A percentile compares a stretch with the other conserved stretches of the same genome.
These are phyloP conservation scores for Tylopilus balloui DNA, from an alignment of 768 basidiomycete species.

Conservation along the genomic window DNA sequence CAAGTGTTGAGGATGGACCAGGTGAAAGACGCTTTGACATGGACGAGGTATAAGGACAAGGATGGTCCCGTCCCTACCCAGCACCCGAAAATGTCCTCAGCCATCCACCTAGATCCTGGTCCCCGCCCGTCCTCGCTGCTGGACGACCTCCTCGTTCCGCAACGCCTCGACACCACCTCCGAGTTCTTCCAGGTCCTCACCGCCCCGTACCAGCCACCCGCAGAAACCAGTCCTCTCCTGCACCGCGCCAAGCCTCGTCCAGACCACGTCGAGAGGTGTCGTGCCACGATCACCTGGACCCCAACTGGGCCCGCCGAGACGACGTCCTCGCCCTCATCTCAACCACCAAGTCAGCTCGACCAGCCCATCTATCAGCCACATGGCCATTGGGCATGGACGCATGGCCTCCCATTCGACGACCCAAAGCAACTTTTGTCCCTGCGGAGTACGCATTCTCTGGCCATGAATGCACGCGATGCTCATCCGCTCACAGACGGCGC, in stretches of 20 bases:
- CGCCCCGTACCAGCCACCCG: constrained; percentile 21
- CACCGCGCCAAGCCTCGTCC: constrained; percentile 16
- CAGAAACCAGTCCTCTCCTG: not conserved
- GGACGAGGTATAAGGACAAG: constrained; percentile 22
- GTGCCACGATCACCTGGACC: constrained; percentile 29
- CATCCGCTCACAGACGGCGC: constrained; percentile 29
- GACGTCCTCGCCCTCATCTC: not conserved
- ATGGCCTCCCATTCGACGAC: constrained; percentile 24
- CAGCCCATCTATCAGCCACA: constrained; percentile 30
- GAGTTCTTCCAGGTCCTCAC: constrained; percentile 30
- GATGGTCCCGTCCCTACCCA: constrained; percentile 10
- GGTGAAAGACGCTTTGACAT: constrained; percentile 26
- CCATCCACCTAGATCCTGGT: constrained; percentile 15
- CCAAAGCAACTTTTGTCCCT: constrained; percentile 26
- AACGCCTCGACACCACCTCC: constrained; percentile 23
- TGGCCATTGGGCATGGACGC: constrained; percentile 32
- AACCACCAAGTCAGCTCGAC: constrained; percentile 10
- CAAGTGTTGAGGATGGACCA: constrained; percentile 29
- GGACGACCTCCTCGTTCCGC: constrained; percentile 7
- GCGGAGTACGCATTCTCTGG: constrained; percentile 16
- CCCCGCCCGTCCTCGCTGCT: constrained; percentile 7
- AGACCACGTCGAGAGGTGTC: constrained; percentile 23
- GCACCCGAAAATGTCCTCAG: constrained; percentile 12
- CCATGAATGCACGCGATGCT: not conserved
- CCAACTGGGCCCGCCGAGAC: not conserved